A percentile compares a stretch with the other conserved stretches of the same genome.
Conservation (phyloP, 768 basidiomycete genomes). For the Termitomyces sp. region DNA sequence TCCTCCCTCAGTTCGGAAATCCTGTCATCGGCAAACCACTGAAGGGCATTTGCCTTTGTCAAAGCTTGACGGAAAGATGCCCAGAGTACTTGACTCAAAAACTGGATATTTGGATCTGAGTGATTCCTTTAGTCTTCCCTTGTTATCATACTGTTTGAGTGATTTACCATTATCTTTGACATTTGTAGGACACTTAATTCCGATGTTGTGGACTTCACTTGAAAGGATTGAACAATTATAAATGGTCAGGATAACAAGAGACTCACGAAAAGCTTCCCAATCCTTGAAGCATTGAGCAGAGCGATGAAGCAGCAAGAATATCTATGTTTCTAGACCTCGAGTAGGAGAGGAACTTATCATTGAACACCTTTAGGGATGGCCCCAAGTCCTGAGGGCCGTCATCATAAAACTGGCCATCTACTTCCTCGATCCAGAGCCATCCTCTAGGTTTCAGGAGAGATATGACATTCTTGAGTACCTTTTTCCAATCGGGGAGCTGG, state of each 20-base stretch:
- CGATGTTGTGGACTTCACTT: background rate
- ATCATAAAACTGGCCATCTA: background rate
- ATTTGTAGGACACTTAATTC: background rate
- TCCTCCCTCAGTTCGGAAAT: background rate
- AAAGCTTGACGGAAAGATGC: background rate
- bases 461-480: background rate
- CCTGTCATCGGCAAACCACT: background rate
- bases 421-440: background rate
- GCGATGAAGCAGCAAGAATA: background rate
- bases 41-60: background rate
- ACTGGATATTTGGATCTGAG: background rate
- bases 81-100: background rate
- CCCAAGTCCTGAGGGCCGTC: background rate
- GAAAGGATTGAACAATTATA: background rate
- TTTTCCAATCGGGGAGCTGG: background rate
- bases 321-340: background rate
- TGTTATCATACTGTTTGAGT: background rate
- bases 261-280: background rate
- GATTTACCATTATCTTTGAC: background rate
- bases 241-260: background rate
- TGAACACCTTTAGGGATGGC: background rate
- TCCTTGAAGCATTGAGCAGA: background rate
- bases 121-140: background rate
- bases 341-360: background rate
- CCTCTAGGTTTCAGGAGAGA: background rate